Percentiles rank a stretch among this genome's conserved stretches.
phyloP scores from a whole-genome alignment of 2,329 filamentous ascomycete species.

The Penicillium brevicompactum region DNA sequence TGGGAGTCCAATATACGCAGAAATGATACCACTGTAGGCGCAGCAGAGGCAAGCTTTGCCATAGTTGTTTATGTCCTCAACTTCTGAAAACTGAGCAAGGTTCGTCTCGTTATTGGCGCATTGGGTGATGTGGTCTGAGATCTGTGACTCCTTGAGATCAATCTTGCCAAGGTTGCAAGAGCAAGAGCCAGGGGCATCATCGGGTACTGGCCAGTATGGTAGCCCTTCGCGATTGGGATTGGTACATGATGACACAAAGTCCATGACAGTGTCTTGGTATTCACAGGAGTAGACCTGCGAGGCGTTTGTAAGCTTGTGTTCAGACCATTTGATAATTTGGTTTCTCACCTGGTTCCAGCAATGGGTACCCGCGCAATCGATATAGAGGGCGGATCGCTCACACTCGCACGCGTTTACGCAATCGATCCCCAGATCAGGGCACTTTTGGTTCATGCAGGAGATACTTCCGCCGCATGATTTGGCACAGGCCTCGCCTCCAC shows the following conservation, averaged over 20 bases:
- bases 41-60: constrained; percentile 17
- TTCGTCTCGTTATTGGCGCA: constrained; percentile 15
- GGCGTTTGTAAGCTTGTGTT: background rate
- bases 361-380: constrained; percentile 15
- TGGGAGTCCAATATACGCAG: constrained; percentile 4
- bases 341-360: constrained; percentile 22
- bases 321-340: background rate
- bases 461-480: constrained; percentile 9
- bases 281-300: constrained; percentile 11
- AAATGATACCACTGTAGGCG: constrained; percentile 16
- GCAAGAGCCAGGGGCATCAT: constrained; percentile 17
- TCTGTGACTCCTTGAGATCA: constrained; percentile 1
- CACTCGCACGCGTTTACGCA: constrained; percentile 21
- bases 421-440: constrained; percentile 12
- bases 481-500: constrained; percentile 7
- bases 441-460: constrained; percentile 10
- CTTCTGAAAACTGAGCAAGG: background rate
- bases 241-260: constrained; percentile 4
- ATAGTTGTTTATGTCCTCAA: constrained; percentile 6
- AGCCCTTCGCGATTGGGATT: constrained; percentile 8
- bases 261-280: constrained; percentile 12
- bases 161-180: constrained; percentile 21
- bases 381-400: constrained; percentile 1
- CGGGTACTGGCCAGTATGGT: constrained; percentile 20
- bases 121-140: background rate